Percentiles rank a stretch among this genome's conserved stretches.
Evolutionary conservation across 441 rosid species (phyloP).

Genomic region (Euphorbia corollata): DNA sequence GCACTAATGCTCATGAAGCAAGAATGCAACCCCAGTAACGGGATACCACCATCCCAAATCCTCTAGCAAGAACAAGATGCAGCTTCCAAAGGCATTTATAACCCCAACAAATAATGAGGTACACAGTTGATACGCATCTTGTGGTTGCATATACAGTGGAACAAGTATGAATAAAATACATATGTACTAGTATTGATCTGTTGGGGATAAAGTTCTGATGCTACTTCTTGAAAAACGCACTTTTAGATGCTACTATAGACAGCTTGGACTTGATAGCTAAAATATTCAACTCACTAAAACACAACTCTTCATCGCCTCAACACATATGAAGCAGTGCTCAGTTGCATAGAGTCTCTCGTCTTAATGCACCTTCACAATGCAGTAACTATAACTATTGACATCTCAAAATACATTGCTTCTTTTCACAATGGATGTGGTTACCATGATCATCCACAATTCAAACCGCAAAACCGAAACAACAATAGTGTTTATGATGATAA

Average conservation of each 20-base stretch:
- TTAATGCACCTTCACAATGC: neutral
- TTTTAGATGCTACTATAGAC: neutral
- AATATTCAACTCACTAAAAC: neutral
- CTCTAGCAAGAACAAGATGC: conserved; percentile 25
- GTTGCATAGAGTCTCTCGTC: neutral
- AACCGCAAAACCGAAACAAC: neutral
- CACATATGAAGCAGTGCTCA: neutral
- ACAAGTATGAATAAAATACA: neutral
- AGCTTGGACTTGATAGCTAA: neutral
- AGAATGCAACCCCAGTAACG: conserved; percentile 24
- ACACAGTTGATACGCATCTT: conserved; percentile 5
- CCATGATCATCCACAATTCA: neutral
- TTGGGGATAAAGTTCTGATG: neutral
- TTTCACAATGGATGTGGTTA: neutral
- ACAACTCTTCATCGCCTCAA: neutral
- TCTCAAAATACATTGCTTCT: neutral
- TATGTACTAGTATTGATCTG: neutral
- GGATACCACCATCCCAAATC: conserved; percentile 26
- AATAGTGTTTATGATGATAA: neutral
- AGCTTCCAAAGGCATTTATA: conserved; percentile 20
- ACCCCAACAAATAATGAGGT: conserved; percentile 5
- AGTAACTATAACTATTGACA: neutral
- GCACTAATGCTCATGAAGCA: conserved; percentile 33
- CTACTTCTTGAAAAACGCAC: neutral
- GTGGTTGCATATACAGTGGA: neutral